Conservation (phyloP, 2,329 filamentous ascomycete genomes). For the Colletotrichum sp. region DNA sequence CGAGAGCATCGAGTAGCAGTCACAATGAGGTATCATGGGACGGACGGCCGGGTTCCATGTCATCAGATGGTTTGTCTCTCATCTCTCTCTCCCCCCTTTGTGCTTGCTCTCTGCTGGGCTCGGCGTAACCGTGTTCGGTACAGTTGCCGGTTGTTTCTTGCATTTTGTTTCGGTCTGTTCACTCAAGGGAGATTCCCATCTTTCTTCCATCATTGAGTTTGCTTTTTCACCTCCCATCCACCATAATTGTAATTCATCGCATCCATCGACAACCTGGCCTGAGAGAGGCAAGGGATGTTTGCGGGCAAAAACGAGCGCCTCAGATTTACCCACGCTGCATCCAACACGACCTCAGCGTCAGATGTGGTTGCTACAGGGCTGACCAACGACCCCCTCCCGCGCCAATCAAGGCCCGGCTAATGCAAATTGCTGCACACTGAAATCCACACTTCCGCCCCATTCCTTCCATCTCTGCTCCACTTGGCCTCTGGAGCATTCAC, state of each 20-base stretch:
- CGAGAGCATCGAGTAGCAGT: neutral
- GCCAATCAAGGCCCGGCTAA: slow-evolving; percentile 1
- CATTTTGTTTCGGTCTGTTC: neutral
- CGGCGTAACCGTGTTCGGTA: neutral
- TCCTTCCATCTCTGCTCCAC: neutral
- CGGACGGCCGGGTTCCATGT: neutral
- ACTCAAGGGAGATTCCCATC: neutral
- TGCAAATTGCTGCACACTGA: neutral
- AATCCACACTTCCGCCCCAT: neutral
- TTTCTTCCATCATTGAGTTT: neutral
- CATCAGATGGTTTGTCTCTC: neutral
- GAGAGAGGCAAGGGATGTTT: neutral
- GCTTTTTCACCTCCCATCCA: neutral
- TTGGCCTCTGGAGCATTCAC: neutral
- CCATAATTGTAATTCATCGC: neutral
- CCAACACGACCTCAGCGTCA: neutral
- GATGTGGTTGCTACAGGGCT: slow-evolving; percentile 8
- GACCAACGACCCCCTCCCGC: neutral
- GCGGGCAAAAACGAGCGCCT: neutral
- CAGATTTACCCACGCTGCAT: neutral
- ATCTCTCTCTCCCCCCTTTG: neutral
- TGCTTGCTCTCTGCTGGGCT: neutral
- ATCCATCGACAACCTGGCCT: neutral
- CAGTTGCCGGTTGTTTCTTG: neutral
- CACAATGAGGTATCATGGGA: neutral